Evolutionary conservation across 1,284 basidiomycete genomes (phyloP).

Genomic region (Cutaneotrichosporon dermatis): DNA sequence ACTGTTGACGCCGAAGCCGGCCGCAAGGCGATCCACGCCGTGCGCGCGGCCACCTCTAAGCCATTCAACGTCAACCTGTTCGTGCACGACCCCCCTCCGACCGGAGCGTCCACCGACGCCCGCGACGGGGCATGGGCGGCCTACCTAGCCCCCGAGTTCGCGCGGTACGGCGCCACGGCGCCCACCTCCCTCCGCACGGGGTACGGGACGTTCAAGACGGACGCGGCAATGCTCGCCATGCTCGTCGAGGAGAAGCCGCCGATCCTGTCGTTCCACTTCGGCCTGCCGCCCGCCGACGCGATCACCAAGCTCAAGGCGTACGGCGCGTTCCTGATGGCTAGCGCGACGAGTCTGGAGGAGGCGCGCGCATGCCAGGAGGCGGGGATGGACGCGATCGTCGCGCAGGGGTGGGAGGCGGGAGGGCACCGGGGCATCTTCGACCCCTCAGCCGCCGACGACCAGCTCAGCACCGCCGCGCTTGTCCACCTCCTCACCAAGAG

Average conservation of each 20-base stretch:
- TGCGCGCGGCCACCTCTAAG: constrained; percentile 18
- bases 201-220: constrained; percentile 31
- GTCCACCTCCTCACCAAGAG: constrained; percentile 19
- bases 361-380: constrained; percentile 23
- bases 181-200: constrained; percentile 25
- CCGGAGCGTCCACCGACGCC: constrained; percentile 1
- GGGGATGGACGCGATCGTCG: constrained; percentile 35
- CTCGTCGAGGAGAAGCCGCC: constrained; percentile 30
- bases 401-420: constrained; percentile 41
- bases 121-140: constrained; percentile 25
- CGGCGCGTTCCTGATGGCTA: constrained; percentile 27
- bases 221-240: constrained; percentile 28
- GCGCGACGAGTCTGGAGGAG: constrained; percentile 33
- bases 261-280: constrained; percentile 42
- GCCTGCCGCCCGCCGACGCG: constrained; percentile 23
- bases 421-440: constrained; percentile 43
- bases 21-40: constrained; percentile 27
- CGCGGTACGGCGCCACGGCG: constrained; percentile 17
- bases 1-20: constrained; percentile 15
- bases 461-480: constrained; percentile 26
- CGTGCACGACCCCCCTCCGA: constrained; percentile 16
- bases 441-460: constrained; percentile 23
- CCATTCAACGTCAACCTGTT: constrained; percentile 43
- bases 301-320: constrained; percentile 21
- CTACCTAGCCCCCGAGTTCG: constrained; percentile 23